Percentiles rank a stretch among this genome's conserved stretches.
Conservation (phyloP, 2,329 filamentous ascomycete species). For the Ceratocystiopsis brevicomis region DNA sequence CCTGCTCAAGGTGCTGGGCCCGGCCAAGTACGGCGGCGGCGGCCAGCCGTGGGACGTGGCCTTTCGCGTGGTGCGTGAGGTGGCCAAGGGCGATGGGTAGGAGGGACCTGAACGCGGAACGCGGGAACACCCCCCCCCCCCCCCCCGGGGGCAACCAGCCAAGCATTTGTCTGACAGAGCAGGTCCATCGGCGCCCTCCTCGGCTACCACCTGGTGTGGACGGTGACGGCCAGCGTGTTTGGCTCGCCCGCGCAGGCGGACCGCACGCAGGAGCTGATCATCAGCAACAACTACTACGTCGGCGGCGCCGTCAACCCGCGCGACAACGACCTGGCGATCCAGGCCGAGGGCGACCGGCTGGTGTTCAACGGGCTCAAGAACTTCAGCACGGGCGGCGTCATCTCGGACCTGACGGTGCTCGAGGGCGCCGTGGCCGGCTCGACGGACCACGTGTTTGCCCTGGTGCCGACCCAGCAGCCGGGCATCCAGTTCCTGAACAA, state of each 20-base stretch:
- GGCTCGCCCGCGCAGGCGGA: slow-evolving; percentile 41
- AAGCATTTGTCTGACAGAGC: too few species aligned
- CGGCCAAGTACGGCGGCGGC: slow-evolving; percentile 23
- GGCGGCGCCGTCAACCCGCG: slow-evolving; percentile 48
- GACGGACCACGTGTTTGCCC: slow-evolving; percentile 41
- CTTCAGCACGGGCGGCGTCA: slow-evolving; percentile 49
- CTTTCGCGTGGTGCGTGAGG: slow-evolving; percentile 40
- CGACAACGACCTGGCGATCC: slow-evolving; percentile 41
- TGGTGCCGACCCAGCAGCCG: slow-evolving; percentile 36
- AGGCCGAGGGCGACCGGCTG: slow-evolving; percentile 27
- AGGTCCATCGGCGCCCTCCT: slow-evolving; percentile 38
- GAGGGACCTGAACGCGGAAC: too few species aligned
- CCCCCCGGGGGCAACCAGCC: too few species aligned
- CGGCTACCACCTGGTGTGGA: slow-evolving; percentile 47
- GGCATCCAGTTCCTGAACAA: slow-evolving; percentile 41
- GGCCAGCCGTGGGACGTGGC: slow-evolving; percentile 28
- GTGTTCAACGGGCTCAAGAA: slow-evolving; percentile 44
- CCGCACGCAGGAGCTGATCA: slow-evolving; percentile 32
- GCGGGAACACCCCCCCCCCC: too few species aligned
- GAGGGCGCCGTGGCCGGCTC: slow-evolving; percentile 42
- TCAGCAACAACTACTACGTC: slow-evolving; percentile 45
- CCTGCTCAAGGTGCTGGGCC: slow-evolving; percentile 20
- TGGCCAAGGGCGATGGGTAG: slow-evolving; percentile 45
- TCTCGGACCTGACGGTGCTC: slow-evolving; percentile 46
- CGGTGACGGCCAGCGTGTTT: slow-evolving; percentile 38